Percentiles rank a stretch among this genome's conserved stretches.
phyloP scores from a whole-genome alignment of 768 basidiomycete genomes.

The Mycena amicta region DNA sequence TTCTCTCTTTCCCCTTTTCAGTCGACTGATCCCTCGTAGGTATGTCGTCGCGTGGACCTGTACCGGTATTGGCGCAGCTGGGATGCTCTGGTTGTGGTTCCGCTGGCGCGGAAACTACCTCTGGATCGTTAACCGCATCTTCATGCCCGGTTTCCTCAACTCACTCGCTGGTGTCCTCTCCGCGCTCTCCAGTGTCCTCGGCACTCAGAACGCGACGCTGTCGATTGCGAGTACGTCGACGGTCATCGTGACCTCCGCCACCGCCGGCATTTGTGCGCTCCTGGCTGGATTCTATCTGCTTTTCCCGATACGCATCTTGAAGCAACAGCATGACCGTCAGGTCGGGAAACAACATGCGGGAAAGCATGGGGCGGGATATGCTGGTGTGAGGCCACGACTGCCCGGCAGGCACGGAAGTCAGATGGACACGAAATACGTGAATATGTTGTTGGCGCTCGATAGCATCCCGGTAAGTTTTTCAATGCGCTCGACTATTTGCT shows the following conservation, averaged over 20 bases:
- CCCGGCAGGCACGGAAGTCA: constrained; percentile 19
- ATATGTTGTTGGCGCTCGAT: constrained; percentile 66
- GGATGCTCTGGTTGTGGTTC: constrained; percentile 64
- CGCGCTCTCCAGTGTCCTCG: constrained; percentile 53
- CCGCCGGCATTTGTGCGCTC: constrained; percentile 44
- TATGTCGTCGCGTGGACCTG: constrained; percentile 60
- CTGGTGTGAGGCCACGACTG: not conserved
- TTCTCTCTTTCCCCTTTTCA: not conserved
- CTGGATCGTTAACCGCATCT: constrained; percentile 59
- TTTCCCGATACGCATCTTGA: constrained; percentile 47
- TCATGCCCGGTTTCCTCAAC: constrained; percentile 62
- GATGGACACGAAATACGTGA: constrained; percentile 54
- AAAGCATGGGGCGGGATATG: constrained; percentile 44
- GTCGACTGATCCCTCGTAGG: constrained; percentile 30
- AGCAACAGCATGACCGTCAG: constrained; percentile 41
- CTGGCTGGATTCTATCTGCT: constrained; percentile 45
- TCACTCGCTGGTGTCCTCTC: constrained; percentile 59
- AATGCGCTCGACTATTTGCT: constrained; percentile 23
- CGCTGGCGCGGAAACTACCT: constrained; percentile 61
- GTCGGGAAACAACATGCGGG: constrained; percentile 47
- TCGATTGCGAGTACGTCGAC: constrained; percentile 46
- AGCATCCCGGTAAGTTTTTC: constrained; percentile 41
- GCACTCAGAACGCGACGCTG: constrained; percentile 48
- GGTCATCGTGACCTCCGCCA: constrained; percentile 46
- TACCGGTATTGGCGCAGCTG: constrained; percentile 51